A percentile compares a stretch with the other conserved stretches of the same genome.
Evolutionary conservation across 2,329 filamentous ascomycete species (phyloP).

Genomic region (Nemania bipapillata): DNA sequence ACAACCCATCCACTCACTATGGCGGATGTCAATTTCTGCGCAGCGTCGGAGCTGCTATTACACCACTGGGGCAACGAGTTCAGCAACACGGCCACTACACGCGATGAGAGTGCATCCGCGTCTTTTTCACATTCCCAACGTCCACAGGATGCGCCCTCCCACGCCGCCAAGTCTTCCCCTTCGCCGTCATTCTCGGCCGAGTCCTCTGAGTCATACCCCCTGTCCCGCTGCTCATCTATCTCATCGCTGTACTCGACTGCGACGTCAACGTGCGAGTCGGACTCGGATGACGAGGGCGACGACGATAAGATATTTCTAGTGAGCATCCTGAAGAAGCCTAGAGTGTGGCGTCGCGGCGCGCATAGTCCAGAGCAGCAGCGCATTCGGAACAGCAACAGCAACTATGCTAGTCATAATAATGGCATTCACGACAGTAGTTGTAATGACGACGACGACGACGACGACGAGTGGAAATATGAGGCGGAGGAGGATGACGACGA

Average conservation of each 20-base stretch:
- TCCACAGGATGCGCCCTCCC: neutral
- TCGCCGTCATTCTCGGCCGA: constrained; percentile 17
- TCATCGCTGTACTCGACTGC: constrained; percentile 29
- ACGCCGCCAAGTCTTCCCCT: neutral
- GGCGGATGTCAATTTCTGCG: constrained; percentile 2
- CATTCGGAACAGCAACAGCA: neutral
- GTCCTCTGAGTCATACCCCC: constrained; percentile 20
- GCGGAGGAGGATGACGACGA: neutral
- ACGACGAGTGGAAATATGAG: neutral
- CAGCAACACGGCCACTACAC: neutral
- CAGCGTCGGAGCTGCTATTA: neutral
- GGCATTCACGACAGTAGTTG: neutral
- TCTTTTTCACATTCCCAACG: neutral
- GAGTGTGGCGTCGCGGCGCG: neutral
- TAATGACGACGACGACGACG: neutral
- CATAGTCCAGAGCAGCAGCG: neutral
- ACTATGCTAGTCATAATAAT: neutral
- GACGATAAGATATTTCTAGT: neutral
- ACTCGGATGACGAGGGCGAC: neutral
- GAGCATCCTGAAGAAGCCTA: constrained; percentile 30
- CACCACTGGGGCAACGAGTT: neutral
- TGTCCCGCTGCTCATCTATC: constrained; percentile 24
- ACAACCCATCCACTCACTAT: neutral
- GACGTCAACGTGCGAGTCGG: constrained; percentile 5
- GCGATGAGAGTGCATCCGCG: neutral